Evolutionary conservation across 305 asterid species (phyloP), one percentile per base, ranked within the genome.

Genomic region (Fraxinus platypoda): DNA sequence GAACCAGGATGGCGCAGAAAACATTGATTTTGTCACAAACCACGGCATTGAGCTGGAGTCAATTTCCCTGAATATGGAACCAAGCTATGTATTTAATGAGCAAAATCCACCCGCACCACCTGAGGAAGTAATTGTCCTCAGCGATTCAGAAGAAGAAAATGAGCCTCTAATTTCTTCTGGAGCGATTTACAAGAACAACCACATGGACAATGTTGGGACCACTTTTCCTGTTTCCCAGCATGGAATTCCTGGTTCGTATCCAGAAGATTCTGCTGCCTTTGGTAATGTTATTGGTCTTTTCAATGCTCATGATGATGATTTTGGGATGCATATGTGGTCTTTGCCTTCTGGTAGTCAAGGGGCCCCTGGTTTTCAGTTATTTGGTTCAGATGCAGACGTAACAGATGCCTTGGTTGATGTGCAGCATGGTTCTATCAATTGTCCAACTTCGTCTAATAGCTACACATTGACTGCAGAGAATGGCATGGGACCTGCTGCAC

Each of bases 111-210:
- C 92, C 59, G 87, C 85, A 21, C 87, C 90, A 41, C 83, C 87
- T 78, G 94, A 86, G 75, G 94, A 92, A 70, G 88, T 95, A 25
- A 97, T 97, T 78, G 88, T 95, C 78, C 92, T 97, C 49, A 93
- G 94, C 81, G 99, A 97, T 87, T 94, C 98, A 12, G 99, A 97
- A 15, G 98, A 95, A 78, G 99, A 93, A 83, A 89, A 38, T 79
- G 91, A 87, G 25, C 91, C 90, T 12, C 77, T 84, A 26, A 78
- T 84, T 62, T 38, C 92, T 37, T 78, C 94, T 81, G 94, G 84
- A 52, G 75, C 88, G 66, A 81, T 68, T 72, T 86, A 83, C 84
- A 81, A 84, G 66, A 88, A 83, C 78, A 78, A 54, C 68, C 86
- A 75, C 73, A 83, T 83, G 52, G 92, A 88, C 83, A 87, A 85